Conservation (phyloP, 768 basidiomycete species). For the Xanthoconium stramineum region DNA sequence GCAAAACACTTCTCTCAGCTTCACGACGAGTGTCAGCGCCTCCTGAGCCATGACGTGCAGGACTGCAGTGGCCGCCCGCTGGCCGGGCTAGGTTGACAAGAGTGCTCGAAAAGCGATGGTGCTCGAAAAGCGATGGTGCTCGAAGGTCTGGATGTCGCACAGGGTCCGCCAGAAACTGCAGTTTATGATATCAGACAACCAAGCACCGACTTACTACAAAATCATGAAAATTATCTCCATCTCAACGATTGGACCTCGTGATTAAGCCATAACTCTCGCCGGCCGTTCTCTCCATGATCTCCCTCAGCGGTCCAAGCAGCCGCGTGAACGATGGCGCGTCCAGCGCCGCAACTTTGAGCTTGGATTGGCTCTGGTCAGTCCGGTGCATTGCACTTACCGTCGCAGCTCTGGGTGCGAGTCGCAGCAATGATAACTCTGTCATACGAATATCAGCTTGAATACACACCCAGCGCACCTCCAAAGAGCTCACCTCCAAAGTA, state of each 20-base stretch:
- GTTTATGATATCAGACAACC: no score
- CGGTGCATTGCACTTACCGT: constrained; percentile 79
- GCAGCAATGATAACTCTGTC: constrained; percentile 86
- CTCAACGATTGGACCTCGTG: constrained; percentile 33
- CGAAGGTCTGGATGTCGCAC: no score
- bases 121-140: no score
- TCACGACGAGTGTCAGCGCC: no score
- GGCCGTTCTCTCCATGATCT: constrained; percentile 90
- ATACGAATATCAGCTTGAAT: constrained; percentile 6
- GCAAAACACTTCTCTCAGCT: no score
- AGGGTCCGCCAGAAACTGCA: no score
- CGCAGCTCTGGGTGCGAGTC: constrained; percentile 89
- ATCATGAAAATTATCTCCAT: neutral
- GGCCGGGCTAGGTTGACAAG: no score
- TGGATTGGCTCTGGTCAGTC: constrained; percentile 45
- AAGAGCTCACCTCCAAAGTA: constrained; percentile 88
- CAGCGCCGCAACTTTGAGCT: constrained; percentile 90
- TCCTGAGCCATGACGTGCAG: no score
- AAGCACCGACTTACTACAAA: neutral
- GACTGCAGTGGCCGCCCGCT: no score
- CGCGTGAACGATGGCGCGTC: constrained; percentile 93
- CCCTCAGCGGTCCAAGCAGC: constrained; percentile 85
- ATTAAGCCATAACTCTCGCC: constrained; percentile 61
- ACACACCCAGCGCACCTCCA: neutral
- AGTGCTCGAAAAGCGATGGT: no score